Conservation (phyloP, 306 rosid species). For the Rosa multiflora region DNA sequence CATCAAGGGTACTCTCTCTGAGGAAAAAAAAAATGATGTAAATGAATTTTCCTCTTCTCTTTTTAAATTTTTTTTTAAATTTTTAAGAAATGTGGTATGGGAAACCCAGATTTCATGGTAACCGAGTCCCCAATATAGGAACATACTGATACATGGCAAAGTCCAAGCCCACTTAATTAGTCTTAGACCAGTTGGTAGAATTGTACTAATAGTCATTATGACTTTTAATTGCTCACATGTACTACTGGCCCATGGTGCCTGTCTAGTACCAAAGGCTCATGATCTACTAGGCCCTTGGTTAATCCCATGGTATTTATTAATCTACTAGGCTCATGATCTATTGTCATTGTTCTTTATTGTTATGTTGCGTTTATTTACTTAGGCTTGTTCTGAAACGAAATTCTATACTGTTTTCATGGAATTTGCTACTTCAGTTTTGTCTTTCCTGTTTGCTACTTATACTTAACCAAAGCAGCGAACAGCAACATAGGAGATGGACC, state of each 20-base stretch:
- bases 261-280: not conserved
- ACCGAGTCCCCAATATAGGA: not conserved
- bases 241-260: not conserved
- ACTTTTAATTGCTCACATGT: not conserved
- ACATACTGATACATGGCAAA: not conserved
- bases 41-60: not conserved
- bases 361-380: not conserved
- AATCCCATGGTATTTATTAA: not conserved
- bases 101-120: constrained; percentile 4
- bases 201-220: not conserved
- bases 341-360: not conserved
- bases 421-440: not conserved
- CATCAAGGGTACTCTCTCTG: not conserved
- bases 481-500: not conserved
- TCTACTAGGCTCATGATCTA: not conserved
- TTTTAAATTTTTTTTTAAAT: not conserved
- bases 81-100: not conserved
- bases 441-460: not conserved
- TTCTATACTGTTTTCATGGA: not conserved
- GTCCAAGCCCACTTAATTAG: not conserved
- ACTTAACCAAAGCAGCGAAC: not conserved
- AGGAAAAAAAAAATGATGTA: not conserved
- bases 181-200: not conserved
- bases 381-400: not conserved
- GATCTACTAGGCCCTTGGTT: not conserved